Evolutionary conservation across 805 yeast genomes (phyloP).

Genomic region (Kregervanrija delftensis): DNA sequence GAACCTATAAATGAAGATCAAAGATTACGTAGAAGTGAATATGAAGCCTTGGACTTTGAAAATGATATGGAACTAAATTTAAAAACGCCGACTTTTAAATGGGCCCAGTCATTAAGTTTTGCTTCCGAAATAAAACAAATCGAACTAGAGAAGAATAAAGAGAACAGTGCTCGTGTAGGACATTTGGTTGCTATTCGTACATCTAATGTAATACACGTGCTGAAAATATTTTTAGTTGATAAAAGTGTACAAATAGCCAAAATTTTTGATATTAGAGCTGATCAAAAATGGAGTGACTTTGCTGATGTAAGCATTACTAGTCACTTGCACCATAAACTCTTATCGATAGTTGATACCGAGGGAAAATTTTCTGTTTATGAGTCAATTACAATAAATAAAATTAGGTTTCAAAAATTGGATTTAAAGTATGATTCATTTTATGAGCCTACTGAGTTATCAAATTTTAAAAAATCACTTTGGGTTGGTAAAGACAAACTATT

Average conservation of each 20-base stretch:
- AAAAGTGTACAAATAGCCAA: background rate
- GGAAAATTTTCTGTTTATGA: slow-evolving; percentile 46
- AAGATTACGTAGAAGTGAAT: background rate
- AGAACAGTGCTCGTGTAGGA: slow-evolving; percentile 26
- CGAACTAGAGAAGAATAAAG: no score
- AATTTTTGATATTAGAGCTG: slow-evolving; percentile 1
- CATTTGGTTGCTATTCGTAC: slow-evolving; percentile 21
- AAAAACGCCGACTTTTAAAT: background rate
- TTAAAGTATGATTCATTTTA: slow-evolving; percentile 19
- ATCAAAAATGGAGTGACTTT: slow-evolving; percentile 5
- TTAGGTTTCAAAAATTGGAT: slow-evolving; percentile 1
- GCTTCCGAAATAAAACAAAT: slow-evolving; percentile 15
- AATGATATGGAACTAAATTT: background rate
- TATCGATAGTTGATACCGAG: slow-evolving; percentile 41
- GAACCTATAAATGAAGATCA: background rate
- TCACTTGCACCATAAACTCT: slow-evolving; percentile 16
- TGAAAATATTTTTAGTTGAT: no score
- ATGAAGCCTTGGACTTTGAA: background rate
- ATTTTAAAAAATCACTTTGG: slow-evolving; percentile 49
- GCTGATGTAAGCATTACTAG: slow-evolving; percentile 1
- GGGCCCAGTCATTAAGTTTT: background rate
- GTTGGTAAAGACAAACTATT: slow-evolving; percentile 26
- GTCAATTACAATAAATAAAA: slow-evolving; percentile 7
- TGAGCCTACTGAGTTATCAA: slow-evolving; percentile 47
- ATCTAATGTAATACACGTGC: no score